Evolutionary conservation across 257 asterid genomes (phyloP).

Genomic region (Solanum sitiens): DNA sequence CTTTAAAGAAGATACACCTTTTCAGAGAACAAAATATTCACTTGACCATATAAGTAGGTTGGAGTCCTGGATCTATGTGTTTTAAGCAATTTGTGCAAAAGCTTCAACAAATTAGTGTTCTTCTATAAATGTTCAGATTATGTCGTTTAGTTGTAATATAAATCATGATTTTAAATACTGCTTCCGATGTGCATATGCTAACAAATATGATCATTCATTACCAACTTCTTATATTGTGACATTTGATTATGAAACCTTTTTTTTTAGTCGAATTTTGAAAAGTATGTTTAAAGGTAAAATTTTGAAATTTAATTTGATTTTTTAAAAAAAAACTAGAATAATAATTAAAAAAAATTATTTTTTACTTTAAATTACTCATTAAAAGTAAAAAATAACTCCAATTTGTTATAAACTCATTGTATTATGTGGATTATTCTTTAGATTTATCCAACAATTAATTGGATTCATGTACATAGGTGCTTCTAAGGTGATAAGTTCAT

Average conservation of each 20-base stretch:
- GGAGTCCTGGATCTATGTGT: not conserved
- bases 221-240: not conserved
- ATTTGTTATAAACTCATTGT: too few relatives aligned
- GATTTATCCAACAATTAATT: too few relatives aligned
- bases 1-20: not conserved
- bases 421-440: too few relatives aligned
- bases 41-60: not conserved
- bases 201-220: not conserved
- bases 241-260: not conserved
- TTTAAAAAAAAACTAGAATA: too few relatives aligned
- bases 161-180: too few relatives aligned
- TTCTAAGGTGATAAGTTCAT: too few relatives aligned
- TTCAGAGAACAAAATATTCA: not conserved
- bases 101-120: not conserved
- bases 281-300: not conserved
- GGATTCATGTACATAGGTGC: too few relatives aligned
- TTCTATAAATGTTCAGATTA: not conserved
- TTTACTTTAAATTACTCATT: too few relatives aligned
- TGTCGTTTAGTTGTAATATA: not conserved
- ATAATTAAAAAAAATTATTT: too few relatives aligned
- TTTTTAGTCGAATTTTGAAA: not conserved
- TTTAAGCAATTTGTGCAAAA: not conserved
- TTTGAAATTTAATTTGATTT: too few relatives aligned
- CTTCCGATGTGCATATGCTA: not conserved
- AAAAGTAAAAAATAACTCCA: not conserved